Evolutionary conservation across 1,139 yeast species (phyloP), one percentile per base, ranked within the genome.

Genomic region (Zygosaccharomyces sapae): DNA sequence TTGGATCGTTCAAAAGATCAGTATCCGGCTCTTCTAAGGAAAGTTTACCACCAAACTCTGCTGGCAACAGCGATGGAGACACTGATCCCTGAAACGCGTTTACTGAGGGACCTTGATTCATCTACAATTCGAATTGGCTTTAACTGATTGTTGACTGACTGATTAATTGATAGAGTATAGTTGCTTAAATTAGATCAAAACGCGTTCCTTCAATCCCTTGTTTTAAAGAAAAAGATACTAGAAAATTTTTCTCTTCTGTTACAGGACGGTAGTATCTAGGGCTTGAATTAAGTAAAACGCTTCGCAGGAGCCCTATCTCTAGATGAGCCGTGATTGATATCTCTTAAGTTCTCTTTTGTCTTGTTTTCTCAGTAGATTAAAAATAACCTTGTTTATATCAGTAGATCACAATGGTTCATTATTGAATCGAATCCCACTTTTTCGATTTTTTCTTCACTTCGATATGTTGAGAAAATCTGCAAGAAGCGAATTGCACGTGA

Each of bases 1-100:
- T 34, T 5, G 67, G 66, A 51, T 64, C 67, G 33, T 57, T 51
- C 38, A 64, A 46, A n/a, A 64, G 49, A 10, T 48, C 51, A n/a
- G 31, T 44, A 16, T 43, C 48, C 10, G 38, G 45, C 27, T 33
- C 44, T n/a, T 48, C 48, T 44, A 48, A 34, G 36, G 40, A 37
- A 16, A 38, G 18, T 18, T 38, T 18, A 25, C 33, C 25, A 9
- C 37, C 43, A 24, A 41, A 33, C 38, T 41, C 44, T 25, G 44
- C 35, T 31, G 48, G 45, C 19, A 39, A 30, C 19, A 43, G 31
- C 24, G 43, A 41, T 34, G 51, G 35, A 8, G 43, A 39, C 9
- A 30, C 36, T 16, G 40, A 37, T 30, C 40, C 40, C 20, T 37
- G 30, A 30, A 37, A 37, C 19, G 40, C 40, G 40, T 37, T 37